Evolutionary conservation across 805 yeast genomes (phyloP).

Genomic region (Candida endomychidarum): DNA sequence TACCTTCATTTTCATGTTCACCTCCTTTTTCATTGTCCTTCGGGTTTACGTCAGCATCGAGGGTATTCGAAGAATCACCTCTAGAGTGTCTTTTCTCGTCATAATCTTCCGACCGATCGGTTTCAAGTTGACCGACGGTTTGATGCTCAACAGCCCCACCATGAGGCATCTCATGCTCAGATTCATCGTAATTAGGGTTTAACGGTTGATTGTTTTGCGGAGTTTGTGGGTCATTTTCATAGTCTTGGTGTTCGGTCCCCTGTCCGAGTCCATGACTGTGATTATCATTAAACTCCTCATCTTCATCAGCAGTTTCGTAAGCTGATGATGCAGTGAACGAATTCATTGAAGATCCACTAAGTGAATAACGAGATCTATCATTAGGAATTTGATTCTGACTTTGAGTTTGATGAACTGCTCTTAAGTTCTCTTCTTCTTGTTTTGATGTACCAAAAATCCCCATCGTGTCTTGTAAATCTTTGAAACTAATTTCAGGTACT

Average conservation of each 20-base stretch:
- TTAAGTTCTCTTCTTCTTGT: constrained; percentile 21
- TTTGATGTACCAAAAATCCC: constrained; percentile 36
- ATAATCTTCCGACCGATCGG: too few species aligned
- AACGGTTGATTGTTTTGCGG: too few species aligned
- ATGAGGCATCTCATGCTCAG: too few species aligned
- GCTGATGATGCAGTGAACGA: constrained; percentile 30
- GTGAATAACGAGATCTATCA: constrained; percentile 4
- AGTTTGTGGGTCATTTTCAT: too few species aligned
- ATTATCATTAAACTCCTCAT: background rate
- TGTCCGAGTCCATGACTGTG: constrained; percentile 8
- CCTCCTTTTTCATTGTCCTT: background rate
- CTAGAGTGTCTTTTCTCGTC: background rate
- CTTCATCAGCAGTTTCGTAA: constrained; percentile 36
- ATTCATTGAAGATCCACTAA: constrained; percentile 1
- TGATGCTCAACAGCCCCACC: too few species aligned
- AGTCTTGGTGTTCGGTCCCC: background rate
- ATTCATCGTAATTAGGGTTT: too few species aligned
- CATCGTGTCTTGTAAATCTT: constrained; percentile 21
- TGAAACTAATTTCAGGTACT: too few species aligned
- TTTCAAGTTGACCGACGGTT: too few species aligned
- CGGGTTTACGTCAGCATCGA: background rate
- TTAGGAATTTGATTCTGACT: too few species aligned
- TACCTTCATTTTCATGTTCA: background rate
- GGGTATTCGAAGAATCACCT: background rate
- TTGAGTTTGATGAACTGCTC: constrained; percentile 7